phyloP scores from a whole-genome alignment of 1,284 basidiomycete genomes.

The Moesziomyces sp. region DNA sequence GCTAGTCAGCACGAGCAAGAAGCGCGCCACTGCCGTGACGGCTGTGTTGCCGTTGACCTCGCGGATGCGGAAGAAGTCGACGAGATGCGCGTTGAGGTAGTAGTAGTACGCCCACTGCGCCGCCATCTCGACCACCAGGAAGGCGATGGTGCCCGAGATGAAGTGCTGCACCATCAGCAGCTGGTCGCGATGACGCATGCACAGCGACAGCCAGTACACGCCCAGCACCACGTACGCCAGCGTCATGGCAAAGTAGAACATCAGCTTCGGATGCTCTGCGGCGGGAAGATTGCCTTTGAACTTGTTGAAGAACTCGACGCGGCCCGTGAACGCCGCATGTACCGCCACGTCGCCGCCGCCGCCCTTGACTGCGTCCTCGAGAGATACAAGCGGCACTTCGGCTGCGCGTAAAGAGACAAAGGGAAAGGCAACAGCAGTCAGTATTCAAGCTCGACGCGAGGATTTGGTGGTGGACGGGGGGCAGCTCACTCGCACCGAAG shows the following conservation, averaged over 20 bases:
- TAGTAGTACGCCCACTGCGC: conserved; percentile 70
- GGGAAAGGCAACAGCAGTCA: neutral
- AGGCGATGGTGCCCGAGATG: conserved; percentile 86
- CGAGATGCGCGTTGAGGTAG: conserved; percentile 59
- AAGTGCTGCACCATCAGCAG: conserved; percentile 77
- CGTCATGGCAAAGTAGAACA: conserved; percentile 87
- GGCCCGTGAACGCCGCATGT: conserved; percentile 84
- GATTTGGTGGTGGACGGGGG: conserved; percentile 1
- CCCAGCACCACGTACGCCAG: conserved; percentile 79
- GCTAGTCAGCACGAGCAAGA: conserved; percentile 58
- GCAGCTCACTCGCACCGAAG: conserved; percentile 75
- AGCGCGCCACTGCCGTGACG: conserved; percentile 56
- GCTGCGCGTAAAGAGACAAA: conserved; percentile 70
- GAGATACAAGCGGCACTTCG: conserved; percentile 82
- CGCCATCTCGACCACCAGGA: conserved; percentile 92
- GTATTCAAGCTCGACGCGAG: neutral
- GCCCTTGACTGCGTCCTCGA: conserved; percentile 46
- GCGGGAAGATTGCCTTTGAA: conserved; percentile 91
- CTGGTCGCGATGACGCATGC: conserved; percentile 82
- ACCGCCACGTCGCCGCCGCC: conserved; percentile 11
- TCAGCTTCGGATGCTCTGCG: conserved; percentile 97
- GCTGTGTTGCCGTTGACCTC: conserved; percentile 40
- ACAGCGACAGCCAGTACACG: conserved; percentile 83
- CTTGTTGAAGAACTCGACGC: conserved; percentile 85
- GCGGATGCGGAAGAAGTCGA: conserved; percentile 60